These are phyloP conservation scores for Allium fistulosum DNA, from an alignment of 106 monocot species.

Conservation along the genomic window DNA sequence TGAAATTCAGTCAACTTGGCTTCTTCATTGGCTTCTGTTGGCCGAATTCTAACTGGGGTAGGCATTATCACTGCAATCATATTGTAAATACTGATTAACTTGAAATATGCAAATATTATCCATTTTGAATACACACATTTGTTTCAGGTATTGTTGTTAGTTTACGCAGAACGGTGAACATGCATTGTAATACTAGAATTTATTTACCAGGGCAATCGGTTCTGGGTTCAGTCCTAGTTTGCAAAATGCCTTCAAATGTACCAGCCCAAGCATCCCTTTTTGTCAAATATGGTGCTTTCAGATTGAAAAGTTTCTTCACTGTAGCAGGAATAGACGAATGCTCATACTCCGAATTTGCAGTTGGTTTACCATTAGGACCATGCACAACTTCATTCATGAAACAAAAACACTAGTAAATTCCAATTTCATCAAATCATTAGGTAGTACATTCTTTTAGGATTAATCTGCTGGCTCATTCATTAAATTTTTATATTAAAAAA, in stretches of 20 bases:
- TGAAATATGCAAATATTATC: too few species aligned
- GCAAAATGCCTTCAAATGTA: constrained; percentile 62
- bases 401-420: too few species aligned
- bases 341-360: constrained; percentile 68
- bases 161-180: too few species aligned
- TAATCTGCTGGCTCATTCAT: too few species aligned
- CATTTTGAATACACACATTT: too few species aligned
- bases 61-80: constrained; percentile 41
- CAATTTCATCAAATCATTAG: neutral
- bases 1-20: constrained; percentile 57
- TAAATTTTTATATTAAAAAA: too few species aligned
- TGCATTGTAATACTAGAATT: too few species aligned
- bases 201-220: constrained; percentile 70
- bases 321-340: constrained; percentile 85
- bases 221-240: constrained; percentile 53
- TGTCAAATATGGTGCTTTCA: constrained; percentile 47
- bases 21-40: constrained; percentile 21
- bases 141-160: too few species aligned
- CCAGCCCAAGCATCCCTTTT: constrained; percentile 81
- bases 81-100: too few species aligned
- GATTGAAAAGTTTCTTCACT: constrained; percentile 66
- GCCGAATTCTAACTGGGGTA: constrained; percentile 16
- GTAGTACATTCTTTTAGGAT: neutral
- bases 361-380: constrained; percentile 62
- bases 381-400: constrained; percentile 49